Conservation (phyloP, 2,329 filamentous ascomycete genomes). For the Botryotinia calthae region DNA sequence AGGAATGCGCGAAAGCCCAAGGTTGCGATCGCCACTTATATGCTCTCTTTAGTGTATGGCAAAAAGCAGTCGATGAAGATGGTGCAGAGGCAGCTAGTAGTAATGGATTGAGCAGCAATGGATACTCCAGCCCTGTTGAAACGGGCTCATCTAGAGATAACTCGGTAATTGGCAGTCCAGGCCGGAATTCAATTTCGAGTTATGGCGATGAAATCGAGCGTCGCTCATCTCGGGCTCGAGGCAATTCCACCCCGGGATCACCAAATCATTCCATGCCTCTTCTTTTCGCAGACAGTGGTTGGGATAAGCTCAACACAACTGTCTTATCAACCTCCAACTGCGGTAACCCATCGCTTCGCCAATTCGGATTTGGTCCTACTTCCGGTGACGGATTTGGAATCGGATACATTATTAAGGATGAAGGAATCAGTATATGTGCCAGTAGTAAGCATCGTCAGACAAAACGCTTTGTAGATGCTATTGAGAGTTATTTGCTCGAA, state of each 20-base stretch:
- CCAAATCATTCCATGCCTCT: slow-evolving; percentile 61
- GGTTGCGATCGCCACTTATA: slow-evolving; percentile 93
- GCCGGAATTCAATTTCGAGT: slow-evolving; percentile 50
- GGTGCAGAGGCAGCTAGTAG: slow-evolving; percentile 50
- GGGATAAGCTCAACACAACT: slow-evolving; percentile 93
- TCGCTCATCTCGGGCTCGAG: slow-evolving; percentile 41
- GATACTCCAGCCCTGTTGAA: slow-evolving; percentile 57
- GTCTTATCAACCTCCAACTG: slow-evolving; percentile 98
- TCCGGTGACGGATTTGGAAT: slow-evolving; percentile 95
- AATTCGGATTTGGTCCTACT: slow-evolving; percentile 95
- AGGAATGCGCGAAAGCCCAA: slow-evolving; percentile 82
- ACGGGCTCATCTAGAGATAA: slow-evolving; percentile 48
- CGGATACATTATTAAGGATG: slow-evolving; percentile 98
- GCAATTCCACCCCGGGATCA: slow-evolving; percentile 53
- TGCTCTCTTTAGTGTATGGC: slow-evolving; percentile 92
- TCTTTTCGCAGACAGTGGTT: slow-evolving; percentile 84
- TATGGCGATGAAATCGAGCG: slow-evolving; percentile 22
- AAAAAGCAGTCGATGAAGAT: slow-evolving; percentile 78
- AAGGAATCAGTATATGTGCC: slow-evolving; percentile 85
- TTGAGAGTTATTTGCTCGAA: slow-evolving; percentile 89
- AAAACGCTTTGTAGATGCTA: slow-evolving; percentile 79
- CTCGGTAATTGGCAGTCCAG: slow-evolving; percentile 53
- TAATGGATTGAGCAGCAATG: slow-evolving; percentile 50
- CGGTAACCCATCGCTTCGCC: slow-evolving; percentile 88
- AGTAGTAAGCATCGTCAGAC: slow-evolving; percentile 94